Base-by-base conservation (phyloP, 129 eudicot species). In the Lactuca saligna region DNA sequence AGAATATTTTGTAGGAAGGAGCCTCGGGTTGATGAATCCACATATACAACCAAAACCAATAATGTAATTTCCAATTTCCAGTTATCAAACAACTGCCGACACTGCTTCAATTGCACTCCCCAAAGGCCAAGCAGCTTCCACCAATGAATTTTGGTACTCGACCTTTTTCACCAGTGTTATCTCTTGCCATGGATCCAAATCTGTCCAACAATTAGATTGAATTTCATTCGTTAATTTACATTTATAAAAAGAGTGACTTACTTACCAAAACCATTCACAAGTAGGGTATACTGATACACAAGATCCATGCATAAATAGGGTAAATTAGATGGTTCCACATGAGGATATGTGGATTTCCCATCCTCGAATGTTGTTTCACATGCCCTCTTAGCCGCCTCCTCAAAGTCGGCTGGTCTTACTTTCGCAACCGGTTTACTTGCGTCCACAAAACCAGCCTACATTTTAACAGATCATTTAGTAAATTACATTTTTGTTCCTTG, bases 111-210 rank as follows among this genome's bases (percentile, higher is more conserved):
- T 89, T 65, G 98, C 98, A 81, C 98, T 92, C 72, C 98, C 98
- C n/a, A 92, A 69, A 4, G 98, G 98, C 98, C 98, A 92, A 31
- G 98, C 98, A n/a, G 98, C 98, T 83, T 92, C 98, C 61, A 92
- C 98, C 48, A 84, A 81, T 57, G 91, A 84, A 72, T 84, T 84
- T 59, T 83, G 87, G 71, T 92, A 92, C 70, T 85, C 66, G 1
- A 92, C 95, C 65, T 83, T 69, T 66, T 92, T 92, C 83, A 90
- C 97, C 80, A 87, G 75, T 57, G 95, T 90, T 65, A 90, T 84
- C 79, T 77, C 57, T 81, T 91, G 95, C 79, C 73, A 73, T 4
- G 92, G 97, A 65, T 85, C 83, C 68, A 92, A 78, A 48, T 83
- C 98, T 92, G 89, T 73, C 35, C 57, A 76, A 3, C 64, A 60